These are phyloP conservation scores for Trypanosoma rangeli DNA, from an alignment of 208 protist genomes.

Conservation along the genomic window DNA sequence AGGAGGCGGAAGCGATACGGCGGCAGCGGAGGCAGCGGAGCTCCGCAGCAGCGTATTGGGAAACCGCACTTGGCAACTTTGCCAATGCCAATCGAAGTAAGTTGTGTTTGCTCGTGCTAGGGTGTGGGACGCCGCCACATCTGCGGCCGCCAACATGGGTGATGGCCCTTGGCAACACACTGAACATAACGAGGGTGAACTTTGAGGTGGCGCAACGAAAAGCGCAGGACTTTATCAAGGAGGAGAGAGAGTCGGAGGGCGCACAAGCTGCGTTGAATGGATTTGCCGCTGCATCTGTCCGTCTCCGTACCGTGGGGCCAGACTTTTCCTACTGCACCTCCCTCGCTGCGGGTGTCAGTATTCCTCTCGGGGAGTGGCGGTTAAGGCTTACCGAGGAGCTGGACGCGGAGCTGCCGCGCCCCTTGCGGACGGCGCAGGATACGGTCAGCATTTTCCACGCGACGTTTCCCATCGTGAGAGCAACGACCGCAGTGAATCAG, in stretches of 20 bases:
- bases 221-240: background rate
- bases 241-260: background rate
- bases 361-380: background rate
- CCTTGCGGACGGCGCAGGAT: background rate
- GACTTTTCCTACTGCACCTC: no score
- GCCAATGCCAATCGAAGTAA: background rate
- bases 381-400: background rate
- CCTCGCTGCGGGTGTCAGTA: background rate
- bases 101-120: background rate
- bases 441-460: background rate
- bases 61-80: background rate
- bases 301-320: no score
- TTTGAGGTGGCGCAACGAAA: conserved; percentile 1
- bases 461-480: background rate
- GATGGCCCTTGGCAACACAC: background rate
- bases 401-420: background rate
- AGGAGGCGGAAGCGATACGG: conserved; percentile 2
- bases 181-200: background rate
- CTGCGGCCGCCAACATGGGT: background rate
- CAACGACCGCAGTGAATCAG: background rate
- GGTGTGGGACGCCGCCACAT: background rate
- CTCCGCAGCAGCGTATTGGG: background rate
- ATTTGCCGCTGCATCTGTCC: background rate
- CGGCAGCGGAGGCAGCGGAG: background rate
- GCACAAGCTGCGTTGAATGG: background rate